Percentiles rank a stretch among this genome's conserved stretches.
These are phyloP conservation scores for Thelonectria discophora DNA, from an alignment of 2,329 filamentous ascomycete genomes.

Conservation along the genomic window DNA sequence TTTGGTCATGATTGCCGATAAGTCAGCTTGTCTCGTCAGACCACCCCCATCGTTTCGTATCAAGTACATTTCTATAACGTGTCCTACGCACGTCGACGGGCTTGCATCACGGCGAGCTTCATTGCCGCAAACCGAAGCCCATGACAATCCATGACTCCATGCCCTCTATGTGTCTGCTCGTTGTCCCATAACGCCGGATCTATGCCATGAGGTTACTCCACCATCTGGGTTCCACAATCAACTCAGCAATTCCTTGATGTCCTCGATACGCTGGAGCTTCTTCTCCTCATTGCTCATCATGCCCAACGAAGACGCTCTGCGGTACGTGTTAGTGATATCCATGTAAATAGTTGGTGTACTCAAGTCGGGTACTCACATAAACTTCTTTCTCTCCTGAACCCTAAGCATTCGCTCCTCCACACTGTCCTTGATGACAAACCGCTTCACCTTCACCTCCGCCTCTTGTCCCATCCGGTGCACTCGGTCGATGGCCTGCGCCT, in stretches of 20 bases:
- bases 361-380: slow-evolving; percentile 75
- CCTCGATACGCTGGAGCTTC: slow-evolving; percentile 87
- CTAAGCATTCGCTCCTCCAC: slow-evolving; percentile 95
- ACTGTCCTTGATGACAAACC: slow-evolving; percentile 89
- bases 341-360: background rate
- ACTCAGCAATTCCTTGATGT: slow-evolving; percentile 89
- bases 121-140: slow-evolving; percentile 17
- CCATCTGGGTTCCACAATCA: slow-evolving; percentile 41
- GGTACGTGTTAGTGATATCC: slow-evolving; percentile 15
- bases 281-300: slow-evolving; percentile 97
- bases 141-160: slow-evolving; percentile 17
- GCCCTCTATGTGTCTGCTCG: slow-evolving; percentile 18
- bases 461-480: slow-evolving; percentile 97
- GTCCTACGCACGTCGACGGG: slow-evolving; percentile 22
- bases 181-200: slow-evolving; percentile 27
- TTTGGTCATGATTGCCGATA: slow-evolving; percentile 30
- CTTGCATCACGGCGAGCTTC: slow-evolving; percentile 22
- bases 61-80: slow-evolving; percentile 21
- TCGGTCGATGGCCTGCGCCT: slow-evolving; percentile 96
- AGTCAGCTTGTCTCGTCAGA: slow-evolving; percentile 37
- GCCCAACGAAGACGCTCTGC: slow-evolving; percentile 88
- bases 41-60: slow-evolving; percentile 28
- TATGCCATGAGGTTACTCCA: slow-evolving; percentile 17
- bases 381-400: slow-evolving; percentile 96
- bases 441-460: slow-evolving; percentile 81